Conservation (phyloP, 2,329 filamentous ascomycete species). For the Microdochium nivale region DNA sequence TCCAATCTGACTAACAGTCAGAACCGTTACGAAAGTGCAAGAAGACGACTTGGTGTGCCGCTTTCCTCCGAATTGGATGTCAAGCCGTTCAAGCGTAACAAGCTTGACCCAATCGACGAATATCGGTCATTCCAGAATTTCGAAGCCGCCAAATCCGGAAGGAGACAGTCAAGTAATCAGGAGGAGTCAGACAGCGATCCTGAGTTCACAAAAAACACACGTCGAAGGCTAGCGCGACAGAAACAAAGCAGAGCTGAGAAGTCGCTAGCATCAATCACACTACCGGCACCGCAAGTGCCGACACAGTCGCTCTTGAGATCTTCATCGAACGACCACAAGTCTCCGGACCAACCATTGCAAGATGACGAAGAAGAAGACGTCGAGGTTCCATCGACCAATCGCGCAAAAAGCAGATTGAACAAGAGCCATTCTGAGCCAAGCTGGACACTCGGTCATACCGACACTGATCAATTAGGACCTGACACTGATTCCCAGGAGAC, state of each 20-base stretch:
- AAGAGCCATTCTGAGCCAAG: constrained; percentile 5
- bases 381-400: constrained; percentile 21
- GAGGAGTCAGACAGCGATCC: constrained; percentile 11
- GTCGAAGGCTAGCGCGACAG: constrained; percentile 14
- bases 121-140: constrained; percentile 16
- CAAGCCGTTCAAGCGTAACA: constrained; percentile 7
- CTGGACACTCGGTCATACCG: neutral
- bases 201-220: constrained; percentile 15
- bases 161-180: neutral
- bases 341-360: neutral
- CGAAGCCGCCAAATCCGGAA: neutral
- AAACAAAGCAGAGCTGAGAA: constrained; percentile 16
- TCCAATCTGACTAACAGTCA: neutral
- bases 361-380: constrained; percentile 8
- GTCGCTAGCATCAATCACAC: constrained; percentile 15
- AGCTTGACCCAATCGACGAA: constrained; percentile 24
- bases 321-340: constrained; percentile 3
- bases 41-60: neutral
- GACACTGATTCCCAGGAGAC: constrained; percentile 19
- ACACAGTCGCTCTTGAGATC: neutral
- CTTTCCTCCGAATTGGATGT: constrained; percentile 1
- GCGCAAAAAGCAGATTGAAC: constrained; percentile 7
- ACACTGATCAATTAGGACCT: neutral
- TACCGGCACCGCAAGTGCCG: constrained; percentile 1
- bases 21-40: neutral